These are phyloP conservation scores for Closterium sp. DNA, from an alignment of 139 green algal genomes.

Conservation along the genomic window DNA sequence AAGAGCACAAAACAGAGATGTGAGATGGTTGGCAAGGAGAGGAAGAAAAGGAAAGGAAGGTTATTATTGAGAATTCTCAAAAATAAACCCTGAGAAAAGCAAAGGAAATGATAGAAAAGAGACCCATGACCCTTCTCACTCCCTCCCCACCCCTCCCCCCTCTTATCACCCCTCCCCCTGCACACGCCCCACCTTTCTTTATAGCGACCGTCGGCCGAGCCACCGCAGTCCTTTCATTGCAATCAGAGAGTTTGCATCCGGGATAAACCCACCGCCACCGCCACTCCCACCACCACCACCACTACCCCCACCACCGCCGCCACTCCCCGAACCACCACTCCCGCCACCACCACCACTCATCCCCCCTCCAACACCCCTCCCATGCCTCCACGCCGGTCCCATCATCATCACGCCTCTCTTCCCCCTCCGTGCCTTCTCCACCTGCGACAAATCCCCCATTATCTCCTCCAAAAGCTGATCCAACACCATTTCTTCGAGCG, in stretches of 20 bases:
- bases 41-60: no score
- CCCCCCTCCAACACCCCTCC: background rate
- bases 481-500: slow-evolving; percentile 10
- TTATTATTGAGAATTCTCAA: no score
- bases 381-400: background rate
- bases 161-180: no score
- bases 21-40: no score
- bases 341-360: background rate
- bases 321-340: background rate
- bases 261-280: background rate
- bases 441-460: background rate
- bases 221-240: background rate
- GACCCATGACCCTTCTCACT: background rate
- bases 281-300: background rate
- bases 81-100: no score
- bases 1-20: no score
- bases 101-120: no score
- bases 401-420: background rate
- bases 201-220: background rate
- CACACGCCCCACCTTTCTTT: background rate
- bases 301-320: background rate
- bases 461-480: slow-evolving; percentile 21
- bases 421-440: background rate
- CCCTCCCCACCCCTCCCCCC: no score
- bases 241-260: background rate